phyloP scores from a whole-genome alignment of 2,329 filamentous ascomycete species.

The Metarhizium brunneum region DNA sequence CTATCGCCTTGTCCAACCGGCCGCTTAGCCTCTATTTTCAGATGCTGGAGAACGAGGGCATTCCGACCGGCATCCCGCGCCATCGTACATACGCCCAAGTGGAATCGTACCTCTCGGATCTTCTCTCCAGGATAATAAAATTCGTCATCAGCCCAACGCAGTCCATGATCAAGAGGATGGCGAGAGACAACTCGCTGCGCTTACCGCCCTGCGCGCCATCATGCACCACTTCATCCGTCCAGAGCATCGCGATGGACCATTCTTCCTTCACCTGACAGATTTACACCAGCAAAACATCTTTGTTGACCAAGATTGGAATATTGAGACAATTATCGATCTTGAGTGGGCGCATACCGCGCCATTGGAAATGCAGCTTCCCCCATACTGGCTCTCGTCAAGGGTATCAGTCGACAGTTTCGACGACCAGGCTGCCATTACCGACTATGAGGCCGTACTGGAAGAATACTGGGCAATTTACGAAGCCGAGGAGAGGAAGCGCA shows the following conservation, averaged over 20 bases:
- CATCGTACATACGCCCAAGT: slow-evolving; percentile 19
- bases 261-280: slow-evolving; percentile 23
- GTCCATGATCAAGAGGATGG: slow-evolving; percentile 17
- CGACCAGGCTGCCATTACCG: background rate
- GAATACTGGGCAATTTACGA: slow-evolving; percentile 8
- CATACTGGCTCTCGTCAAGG: slow-evolving; percentile 17
- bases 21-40: slow-evolving; percentile 21
- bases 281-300: slow-evolving; percentile 27
- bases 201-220: slow-evolving; percentile 18
- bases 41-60: slow-evolving; percentile 23
- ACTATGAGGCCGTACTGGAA: slow-evolving; percentile 1
- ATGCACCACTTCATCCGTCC: slow-evolving; percentile 13
- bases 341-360: slow-evolving; percentile 18
- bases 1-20: slow-evolving; percentile 22
- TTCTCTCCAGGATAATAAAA: slow-evolving; percentile 24
- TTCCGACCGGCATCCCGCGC: slow-evolving; percentile 22
- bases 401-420: slow-evolving; percentile 4
- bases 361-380: slow-evolving; percentile 16
- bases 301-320: slow-evolving; percentile 20
- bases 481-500: slow-evolving; percentile 6
- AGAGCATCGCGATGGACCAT: slow-evolving; percentile 19
- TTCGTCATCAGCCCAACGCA: slow-evolving; percentile 23
- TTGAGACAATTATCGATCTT: slow-evolving; percentile 20
- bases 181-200: slow-evolving; percentile 16
- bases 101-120: slow-evolving; percentile 20